Base-by-base conservation (phyloP, 1,139 yeast genomes). In the Suhomyces bolitotheri region DNA sequence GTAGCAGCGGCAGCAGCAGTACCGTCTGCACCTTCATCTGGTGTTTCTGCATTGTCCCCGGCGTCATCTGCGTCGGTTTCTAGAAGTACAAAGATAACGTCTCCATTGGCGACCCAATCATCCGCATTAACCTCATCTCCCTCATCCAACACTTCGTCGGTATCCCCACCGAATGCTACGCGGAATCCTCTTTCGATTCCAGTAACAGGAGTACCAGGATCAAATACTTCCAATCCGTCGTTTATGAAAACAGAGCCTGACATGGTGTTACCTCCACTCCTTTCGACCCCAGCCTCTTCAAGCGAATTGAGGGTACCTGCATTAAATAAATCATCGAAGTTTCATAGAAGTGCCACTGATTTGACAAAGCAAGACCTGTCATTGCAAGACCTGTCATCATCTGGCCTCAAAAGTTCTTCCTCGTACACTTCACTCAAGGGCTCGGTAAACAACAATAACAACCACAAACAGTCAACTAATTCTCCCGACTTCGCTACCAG, bases 1-100 rank as follows among this genome's bases (percentile, higher is more conserved):
- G 47, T 44, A 4, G 45, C 49, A 5, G 38, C 47, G 7, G 42
- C 49, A 7, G 34, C 45, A 5, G 48, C 46, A 2, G 40, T 48
- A 13, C 36, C 41, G 24, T n/a, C 35, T n/a, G 22, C 20, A 5
- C 10, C 27, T 8, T 23, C 32, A n/a, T 16, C 29, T n/a, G 25
- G 29, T 9, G 16, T 13, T 5, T 12, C 29, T 7, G 30, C 30
- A 16, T 26, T 31, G 11, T 29, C 49, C 4, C 27, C 34, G 2
- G 22, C 36, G 3, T 11, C 31, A 2, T n/a, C 25, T 10, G 16
- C 22, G 4, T 19, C 33, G 8, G 19, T 17, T 10, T 28, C 35
- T 20, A 27, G 34, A 15, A 28, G 35, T 13, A 24, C 29, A 7
- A 36, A 32, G 12, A 25, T 25, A n/a, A 10, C 19, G n/a, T 6